Percentiles rank a stretch among this genome's conserved stretches.
These are phyloP conservation scores for Thymus quinquecostatus DNA, from an alignment of 257 asterid genomes.

Conservation along the genomic window DNA sequence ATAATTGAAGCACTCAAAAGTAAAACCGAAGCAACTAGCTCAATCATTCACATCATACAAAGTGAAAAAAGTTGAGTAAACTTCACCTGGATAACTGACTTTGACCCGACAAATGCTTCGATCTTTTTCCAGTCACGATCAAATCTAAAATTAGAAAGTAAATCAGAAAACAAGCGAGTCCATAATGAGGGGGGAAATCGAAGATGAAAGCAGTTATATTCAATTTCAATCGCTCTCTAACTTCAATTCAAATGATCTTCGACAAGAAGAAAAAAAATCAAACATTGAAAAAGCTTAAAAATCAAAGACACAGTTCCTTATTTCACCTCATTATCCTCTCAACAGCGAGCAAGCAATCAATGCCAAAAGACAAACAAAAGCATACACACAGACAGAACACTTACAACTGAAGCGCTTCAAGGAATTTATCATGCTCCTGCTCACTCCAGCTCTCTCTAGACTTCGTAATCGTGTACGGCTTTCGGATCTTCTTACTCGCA, in stretches of 20 bases:
- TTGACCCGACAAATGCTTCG: conserved; percentile 94
- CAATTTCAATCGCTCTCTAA: not conserved
- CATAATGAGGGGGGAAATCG: not conserved
- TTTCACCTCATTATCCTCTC: not conserved
- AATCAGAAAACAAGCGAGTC: not conserved
- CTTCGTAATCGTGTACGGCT: conserved; percentile 89
- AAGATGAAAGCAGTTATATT: not conserved
- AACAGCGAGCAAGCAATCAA: not conserved
- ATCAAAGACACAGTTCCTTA: not conserved
- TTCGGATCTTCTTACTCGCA: conserved; percentile 71
- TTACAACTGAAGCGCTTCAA: conserved; percentile 61
- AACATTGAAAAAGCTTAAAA: not conserved
- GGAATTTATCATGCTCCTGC: conserved; percentile 85
- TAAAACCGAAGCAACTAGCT: not conserved
- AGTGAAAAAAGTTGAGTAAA: not conserved
- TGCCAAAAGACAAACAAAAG: not conserved
- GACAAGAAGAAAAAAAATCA: not conserved
- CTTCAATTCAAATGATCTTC: not conserved
- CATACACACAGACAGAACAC: not conserved
- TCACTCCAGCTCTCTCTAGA: conserved; percentile 97
- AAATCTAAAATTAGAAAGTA: conserved; percentile 53
- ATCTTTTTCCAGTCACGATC: conserved; percentile 97
- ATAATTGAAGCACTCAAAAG: not conserved
- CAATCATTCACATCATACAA: conserved; percentile 9
- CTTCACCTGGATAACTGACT: conserved; percentile 85